Evolutionary conservation across 257 asterid species (phyloP), one percentile per base, ranked within the genome.

Genomic region (Nicotiana noctiflora): DNA sequence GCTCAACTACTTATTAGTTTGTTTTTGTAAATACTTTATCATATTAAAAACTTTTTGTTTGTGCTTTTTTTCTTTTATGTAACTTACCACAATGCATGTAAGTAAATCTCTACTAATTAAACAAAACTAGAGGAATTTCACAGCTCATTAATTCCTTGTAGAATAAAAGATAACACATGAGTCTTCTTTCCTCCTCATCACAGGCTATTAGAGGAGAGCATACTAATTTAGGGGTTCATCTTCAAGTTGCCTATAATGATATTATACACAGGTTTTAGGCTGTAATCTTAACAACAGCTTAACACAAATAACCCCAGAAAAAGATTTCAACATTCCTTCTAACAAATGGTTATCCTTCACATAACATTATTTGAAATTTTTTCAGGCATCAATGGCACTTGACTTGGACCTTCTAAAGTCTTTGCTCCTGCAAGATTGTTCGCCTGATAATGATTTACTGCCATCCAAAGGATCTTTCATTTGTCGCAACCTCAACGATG

Each of bases 361-460:
- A 37, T 23, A 13, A 49, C 61, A 49, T 49, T 74, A 63, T 31
- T 10, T 51, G 34, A 49, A 27, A 6, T 5, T 60, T 74, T 49
- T 56, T 84, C 75, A 86, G 13, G 49, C 15, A 60, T 81, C 84
- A 84, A 59, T 80, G 21, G n/a, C 21, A 79, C 64, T 84, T 4
- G 86, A 61, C 51, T 74, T 80, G 19, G 81, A 55, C 60, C 81
- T 32, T 65, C 86, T 81, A 19, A 62, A 79, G 40, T 82, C 86
- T 80, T 68, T 81, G 51, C 82, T 78, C 56, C 85, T 85, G 0
- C 76, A 84, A 25, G 85, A 63, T 53, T 87, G 84, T 80, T 88
- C 91, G 7, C 83, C 77, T 13, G 86, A 86, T 75, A 60, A 31
- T 40, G 87, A 83, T 37, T 40, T 81, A 85, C 89, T 77, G 63